phyloP scores from a whole-genome alignment of 352 stramenopile species.

The Phytophthora meadii region DNA sequence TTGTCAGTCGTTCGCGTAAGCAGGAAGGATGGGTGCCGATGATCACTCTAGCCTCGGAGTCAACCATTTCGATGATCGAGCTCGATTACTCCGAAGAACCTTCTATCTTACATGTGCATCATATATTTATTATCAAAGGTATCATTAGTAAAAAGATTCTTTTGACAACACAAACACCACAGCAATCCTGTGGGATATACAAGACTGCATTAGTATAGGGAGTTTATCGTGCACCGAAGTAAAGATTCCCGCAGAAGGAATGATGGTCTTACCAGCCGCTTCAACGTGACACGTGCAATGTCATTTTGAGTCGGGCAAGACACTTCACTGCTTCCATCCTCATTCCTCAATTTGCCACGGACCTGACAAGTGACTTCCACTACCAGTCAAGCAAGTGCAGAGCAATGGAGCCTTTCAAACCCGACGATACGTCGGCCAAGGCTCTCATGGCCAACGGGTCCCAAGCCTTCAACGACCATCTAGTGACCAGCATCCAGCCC shows the following conservation, averaged over 20 bases:
- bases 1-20: neutral
- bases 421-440: slow-evolving; percentile 24
- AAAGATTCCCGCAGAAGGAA: neutral
- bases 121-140: neutral
- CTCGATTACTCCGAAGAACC: neutral
- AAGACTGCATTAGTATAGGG: neutral
- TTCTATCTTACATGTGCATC: neutral
- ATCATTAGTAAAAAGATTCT: neutral
- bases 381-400: neutral
- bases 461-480: slow-evolving; percentile 39
- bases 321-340: neutral
- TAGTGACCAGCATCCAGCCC: slow-evolving; percentile 37
- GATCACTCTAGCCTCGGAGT: neutral
- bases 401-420: slow-evolving; percentile 10
- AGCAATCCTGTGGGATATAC: too few relatives aligned
- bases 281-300: slow-evolving; percentile 1
- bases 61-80: neutral
- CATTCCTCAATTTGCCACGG: slow-evolving; percentile 1
- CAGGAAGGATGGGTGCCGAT: slow-evolving; percentile 18
- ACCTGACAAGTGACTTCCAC: neutral
- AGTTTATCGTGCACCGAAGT: neutral
- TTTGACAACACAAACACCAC: too few relatives aligned
- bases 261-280: slow-evolving; percentile 2
- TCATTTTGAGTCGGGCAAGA: slow-evolving; percentile 1
- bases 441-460: slow-evolving; percentile 33